Evolutionary conservation across 2,329 filamentous ascomycete species (phyloP), one percentile per base, ranked within the genome.

Genomic region (Corinectria fuckeliana): DNA sequence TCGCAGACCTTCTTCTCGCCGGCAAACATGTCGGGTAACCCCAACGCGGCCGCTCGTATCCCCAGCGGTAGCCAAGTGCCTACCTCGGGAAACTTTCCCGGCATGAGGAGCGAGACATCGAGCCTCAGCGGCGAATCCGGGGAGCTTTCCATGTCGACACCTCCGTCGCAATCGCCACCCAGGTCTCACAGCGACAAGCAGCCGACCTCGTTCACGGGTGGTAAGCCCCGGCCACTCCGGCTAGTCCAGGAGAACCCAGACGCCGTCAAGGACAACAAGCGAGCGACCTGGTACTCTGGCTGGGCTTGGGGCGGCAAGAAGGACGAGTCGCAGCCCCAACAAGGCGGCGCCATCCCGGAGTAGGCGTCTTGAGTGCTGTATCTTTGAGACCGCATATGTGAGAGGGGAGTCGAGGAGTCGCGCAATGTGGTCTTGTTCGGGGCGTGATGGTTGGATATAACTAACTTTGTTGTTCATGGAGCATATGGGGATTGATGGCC

Each of bases 221-320:
- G 87, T 42, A 95, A 95, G 76, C 88, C 96, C 58, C 85, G 93
- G 32, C 94, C 94, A 6, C 80, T 99, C 65, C 85, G 94, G 14
- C 82, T 99, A 26, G 93, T 98, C 45, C 91, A 95, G 76, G 92
- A 96, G 78, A 89, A 89, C 65, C 75, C 77, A 20, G 84, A 85
- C 50, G 72, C 72, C 2, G 76, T 80, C 60, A 81, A 82, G 68
- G 73, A 77, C 53, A 84, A 83, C 69, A 89, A 89, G 78, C 79
- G 88, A 47, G 79, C 81, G 18, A 89, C 86, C 74, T 90, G 88
- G 88, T 77, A 76, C 61, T 83, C 88, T 58, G 85, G 85, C 11
- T 88, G 86, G 85, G 76, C 74, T 71, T 81, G 79, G 72, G 73
- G 70, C 23, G 73, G 70, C 23, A 82, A 81, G 76, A 85, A 84